Percentiles rank a stretch among this genome's conserved stretches.
These are phyloP conservation scores for Capsella bursapastoris DNA, from an alignment of 345 rosid genomes.

Conservation along the genomic window DNA sequence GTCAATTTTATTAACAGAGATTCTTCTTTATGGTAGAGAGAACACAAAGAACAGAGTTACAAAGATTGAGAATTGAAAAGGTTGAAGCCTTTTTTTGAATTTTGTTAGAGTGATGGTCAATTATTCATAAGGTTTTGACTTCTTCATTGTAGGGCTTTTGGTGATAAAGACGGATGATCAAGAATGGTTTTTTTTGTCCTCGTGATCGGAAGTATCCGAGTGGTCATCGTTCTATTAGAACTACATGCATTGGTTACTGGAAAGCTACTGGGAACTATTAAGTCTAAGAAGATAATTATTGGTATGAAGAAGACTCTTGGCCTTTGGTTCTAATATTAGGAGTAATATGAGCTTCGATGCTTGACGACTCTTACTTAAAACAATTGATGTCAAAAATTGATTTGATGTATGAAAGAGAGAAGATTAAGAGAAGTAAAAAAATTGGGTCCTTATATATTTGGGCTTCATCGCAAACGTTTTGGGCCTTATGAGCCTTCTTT, in stretches of 20 bases:
- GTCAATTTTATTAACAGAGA: no score
- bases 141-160: slow-evolving; percentile 54
- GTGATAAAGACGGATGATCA: slow-evolving; percentile 85
- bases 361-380: no score
- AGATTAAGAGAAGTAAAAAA: no score
- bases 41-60: background rate
- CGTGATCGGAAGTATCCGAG: slow-evolving; percentile 92
- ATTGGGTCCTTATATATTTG: background rate
- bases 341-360: no score
- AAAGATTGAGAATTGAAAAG: background rate
- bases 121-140: background rate
- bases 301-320: no score
- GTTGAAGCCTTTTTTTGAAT: slow-evolving; percentile 9
- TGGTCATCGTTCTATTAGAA: slow-evolving; percentile 83
- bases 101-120: slow-evolving; percentile 20
- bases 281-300: slow-evolving; percentile 27
- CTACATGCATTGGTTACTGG: no score
- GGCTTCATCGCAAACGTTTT: slow-evolving; percentile 34
- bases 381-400: no score
- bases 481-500: slow-evolving; percentile 35
- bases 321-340: no score
- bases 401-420: no score
- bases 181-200: slow-evolving; percentile 98
- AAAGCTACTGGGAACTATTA: slow-evolving; percentile 83
- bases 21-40: background rate